A percentile compares a stretch with the other conserved stretches of the same genome.
Evolutionary conservation across 2,329 filamentous ascomycete species (phyloP).

Genomic region (Nemania bipapillata): DNA sequence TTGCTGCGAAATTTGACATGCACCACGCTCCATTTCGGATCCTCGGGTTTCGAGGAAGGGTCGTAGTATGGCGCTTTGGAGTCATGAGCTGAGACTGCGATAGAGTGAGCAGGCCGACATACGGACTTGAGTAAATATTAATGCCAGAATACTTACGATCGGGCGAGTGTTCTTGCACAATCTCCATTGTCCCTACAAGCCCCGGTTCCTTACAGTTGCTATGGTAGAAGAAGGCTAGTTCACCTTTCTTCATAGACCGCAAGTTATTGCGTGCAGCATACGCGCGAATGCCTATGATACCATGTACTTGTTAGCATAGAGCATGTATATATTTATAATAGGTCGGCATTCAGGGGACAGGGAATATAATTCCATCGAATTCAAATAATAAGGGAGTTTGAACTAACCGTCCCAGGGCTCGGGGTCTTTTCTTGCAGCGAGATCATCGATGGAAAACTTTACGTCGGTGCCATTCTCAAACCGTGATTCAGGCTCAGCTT

Average conservation of each 20-base stretch:
- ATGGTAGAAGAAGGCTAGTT: slow-evolving; percentile 96
- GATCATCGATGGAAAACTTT: slow-evolving; percentile 92
- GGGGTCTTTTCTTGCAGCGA: slow-evolving; percentile 75
- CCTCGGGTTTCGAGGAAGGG: slow-evolving; percentile 72
- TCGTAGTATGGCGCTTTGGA: slow-evolving; percentile 84
- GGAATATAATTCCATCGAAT: slow-evolving; percentile 12
- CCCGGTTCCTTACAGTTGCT: slow-evolving; percentile 91
- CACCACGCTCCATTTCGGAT: slow-evolving; percentile 87
- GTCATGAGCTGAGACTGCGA: slow-evolving; percentile 75
- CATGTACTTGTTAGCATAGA: slow-evolving; percentile 35
- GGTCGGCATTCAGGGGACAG: slow-evolving; percentile 41
- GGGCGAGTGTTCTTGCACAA: slow-evolving; percentile 83
- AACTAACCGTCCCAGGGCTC: slow-evolving; percentile 90
- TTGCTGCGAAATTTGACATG: slow-evolving; percentile 89
- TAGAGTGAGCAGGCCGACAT: slow-evolving; percentile 42
- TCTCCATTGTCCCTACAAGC: slow-evolving; percentile 87
- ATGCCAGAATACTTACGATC: slow-evolving; percentile 69
- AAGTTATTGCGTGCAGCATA: slow-evolving; percentile 83
- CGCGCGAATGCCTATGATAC: slow-evolving; percentile 51
- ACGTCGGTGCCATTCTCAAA: slow-evolving; percentile 89
- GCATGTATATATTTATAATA: slow-evolving; percentile 31
- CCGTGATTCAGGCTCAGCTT: slow-evolving; percentile 87
- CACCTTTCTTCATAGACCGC: slow-evolving; percentile 87
- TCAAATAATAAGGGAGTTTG: slow-evolving; percentile 20
- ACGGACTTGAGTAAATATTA: background rate